Evolutionary conservation across 2,329 filamentous ascomycete genomes (phyloP).

Genomic region (Nothomitra cinnamomea): DNA sequence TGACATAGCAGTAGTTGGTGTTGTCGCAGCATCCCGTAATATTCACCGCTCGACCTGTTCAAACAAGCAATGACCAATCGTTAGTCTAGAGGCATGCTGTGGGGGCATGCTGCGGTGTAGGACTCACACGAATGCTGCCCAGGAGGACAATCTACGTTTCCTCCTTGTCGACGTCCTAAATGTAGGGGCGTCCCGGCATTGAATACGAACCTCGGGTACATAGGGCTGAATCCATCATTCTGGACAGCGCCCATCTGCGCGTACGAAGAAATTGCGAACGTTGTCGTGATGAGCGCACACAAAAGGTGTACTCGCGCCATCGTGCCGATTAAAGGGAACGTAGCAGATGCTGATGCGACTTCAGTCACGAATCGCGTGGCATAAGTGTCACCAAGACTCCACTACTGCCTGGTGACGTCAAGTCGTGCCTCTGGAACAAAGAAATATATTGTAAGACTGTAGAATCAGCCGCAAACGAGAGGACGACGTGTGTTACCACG

Average conservation of each 20-base stretch:
- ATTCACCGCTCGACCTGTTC: constrained; percentile 27
- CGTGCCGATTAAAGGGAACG: not conserved
- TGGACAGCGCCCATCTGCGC: not conserved
- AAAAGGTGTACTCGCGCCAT: not conserved
- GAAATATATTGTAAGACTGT: no score
- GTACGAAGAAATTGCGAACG: not conserved
- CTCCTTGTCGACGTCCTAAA: not conserved
- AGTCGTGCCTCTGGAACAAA: no score
- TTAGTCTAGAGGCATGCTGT: not conserved
- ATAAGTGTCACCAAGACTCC: no score
- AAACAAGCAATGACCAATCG: not conserved
- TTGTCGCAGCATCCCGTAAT: constrained; percentile 27
- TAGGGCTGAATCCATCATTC: not conserved
- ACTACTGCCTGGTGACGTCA: no score
- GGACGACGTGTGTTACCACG: no score
- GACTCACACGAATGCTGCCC: not conserved
- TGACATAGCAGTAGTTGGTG: constrained; percentile 29
- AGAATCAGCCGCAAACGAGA: no score
- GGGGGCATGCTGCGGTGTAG: not conserved
- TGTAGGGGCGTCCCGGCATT: not conserved
- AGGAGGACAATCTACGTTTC: not conserved
- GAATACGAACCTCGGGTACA: not conserved
- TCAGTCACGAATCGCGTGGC: no score
- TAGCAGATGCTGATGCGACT: no score
- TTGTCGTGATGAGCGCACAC: not conserved